phyloP scores from a whole-genome alignment of 139 green algal species.

The Microglena sp. region DNA sequence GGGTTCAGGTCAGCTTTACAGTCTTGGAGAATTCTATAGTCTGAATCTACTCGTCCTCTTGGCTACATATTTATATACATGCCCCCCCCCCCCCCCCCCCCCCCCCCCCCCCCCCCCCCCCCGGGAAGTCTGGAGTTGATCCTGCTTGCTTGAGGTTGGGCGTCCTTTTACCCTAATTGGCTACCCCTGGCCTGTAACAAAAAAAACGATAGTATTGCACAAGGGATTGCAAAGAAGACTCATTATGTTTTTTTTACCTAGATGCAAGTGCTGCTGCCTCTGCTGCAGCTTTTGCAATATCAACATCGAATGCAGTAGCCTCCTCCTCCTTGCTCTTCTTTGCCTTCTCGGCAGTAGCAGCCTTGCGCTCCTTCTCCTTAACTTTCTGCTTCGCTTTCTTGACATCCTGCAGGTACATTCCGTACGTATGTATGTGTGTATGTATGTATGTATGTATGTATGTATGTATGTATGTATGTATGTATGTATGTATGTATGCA shows the following conservation, averaged over 20 bases:
- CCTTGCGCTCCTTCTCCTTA: constrained; percentile 50
- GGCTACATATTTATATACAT: too few relatives aligned
- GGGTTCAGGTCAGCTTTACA: too few relatives aligned
- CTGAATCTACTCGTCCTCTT: too few relatives aligned
- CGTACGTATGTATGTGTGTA: neutral
- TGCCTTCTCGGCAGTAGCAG: constrained; percentile 17
- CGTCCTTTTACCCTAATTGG: too few relatives aligned
- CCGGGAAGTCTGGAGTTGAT: too few relatives aligned
- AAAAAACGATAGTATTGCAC: too few relatives aligned
- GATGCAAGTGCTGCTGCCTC: constrained; percentile 36
- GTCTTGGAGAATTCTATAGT: too few relatives aligned
- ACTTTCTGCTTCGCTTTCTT: constrained; percentile 59
- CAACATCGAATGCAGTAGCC: constrained; percentile 37
- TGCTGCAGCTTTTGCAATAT: constrained; percentile 43
- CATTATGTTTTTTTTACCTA: constrained; percentile 15
- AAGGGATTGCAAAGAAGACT: too few relatives aligned
- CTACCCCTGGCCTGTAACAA: too few relatives aligned
- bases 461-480: neutral
- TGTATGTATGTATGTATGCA: neutral
- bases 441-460: neutral
- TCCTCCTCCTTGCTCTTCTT: constrained; percentile 21
- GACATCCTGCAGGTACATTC: constrained; percentile 40
- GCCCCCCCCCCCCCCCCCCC: too few relatives aligned
- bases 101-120: too few relatives aligned
- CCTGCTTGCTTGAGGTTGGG: too few relatives aligned